Conservation (phyloP, 441 rosid genomes). For the Gossypium aridum region DNA sequence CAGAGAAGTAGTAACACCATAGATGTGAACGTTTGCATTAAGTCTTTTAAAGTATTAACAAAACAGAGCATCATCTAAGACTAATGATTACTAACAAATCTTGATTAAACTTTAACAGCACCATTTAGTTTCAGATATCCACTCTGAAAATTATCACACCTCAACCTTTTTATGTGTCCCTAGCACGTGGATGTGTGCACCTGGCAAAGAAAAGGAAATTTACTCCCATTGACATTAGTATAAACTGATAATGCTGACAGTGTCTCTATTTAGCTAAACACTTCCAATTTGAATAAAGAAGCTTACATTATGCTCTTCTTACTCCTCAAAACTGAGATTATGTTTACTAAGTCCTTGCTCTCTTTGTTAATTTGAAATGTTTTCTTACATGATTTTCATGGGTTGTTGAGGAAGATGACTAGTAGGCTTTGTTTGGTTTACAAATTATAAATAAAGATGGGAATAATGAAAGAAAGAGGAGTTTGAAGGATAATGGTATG, state of each 20-base stretch:
- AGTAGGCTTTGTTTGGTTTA: background rate
- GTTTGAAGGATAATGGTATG: constrained; percentile 1
- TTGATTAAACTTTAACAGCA: background rate
- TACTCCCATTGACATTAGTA: background rate
- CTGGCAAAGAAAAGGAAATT: background rate
- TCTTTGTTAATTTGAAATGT: background rate
- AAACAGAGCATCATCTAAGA: background rate
- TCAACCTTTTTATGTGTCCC: background rate
- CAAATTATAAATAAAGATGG: background rate
- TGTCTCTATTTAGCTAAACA: background rate
- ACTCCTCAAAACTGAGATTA: background rate
- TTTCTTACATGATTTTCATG: background rate
- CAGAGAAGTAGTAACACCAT: background rate
- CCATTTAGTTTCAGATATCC: background rate
- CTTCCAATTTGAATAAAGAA: background rate
- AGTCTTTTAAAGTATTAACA: background rate
- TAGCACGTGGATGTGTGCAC: background rate
- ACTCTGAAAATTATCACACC: background rate
- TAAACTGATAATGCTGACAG: background rate
- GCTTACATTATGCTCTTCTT: background rate
- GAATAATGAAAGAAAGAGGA: background rate
- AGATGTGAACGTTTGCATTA: background rate
- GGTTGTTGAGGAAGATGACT: background rate
- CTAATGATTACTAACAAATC: background rate
- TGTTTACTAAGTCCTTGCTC: background rate